Evolutionary conservation across 345 rosid genomes (phyloP), one percentile per base, ranked within the genome.

Genomic region (Noccaea caerulescens): DNA sequence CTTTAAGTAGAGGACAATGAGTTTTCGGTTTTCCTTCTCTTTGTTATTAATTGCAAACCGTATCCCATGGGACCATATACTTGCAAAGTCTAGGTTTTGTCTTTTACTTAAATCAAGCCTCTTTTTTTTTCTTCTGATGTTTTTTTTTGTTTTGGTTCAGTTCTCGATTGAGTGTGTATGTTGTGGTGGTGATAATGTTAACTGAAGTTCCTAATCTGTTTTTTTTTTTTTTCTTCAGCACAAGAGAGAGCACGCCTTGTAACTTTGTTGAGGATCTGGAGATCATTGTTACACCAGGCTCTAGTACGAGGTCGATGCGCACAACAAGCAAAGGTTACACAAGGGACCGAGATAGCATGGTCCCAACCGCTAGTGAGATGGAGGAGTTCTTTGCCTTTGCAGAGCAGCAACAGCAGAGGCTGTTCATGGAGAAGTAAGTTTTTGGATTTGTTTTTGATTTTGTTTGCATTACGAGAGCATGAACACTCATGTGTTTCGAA

Each of bases 301-400:
- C 86, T 33, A 84, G 83, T 66, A 87, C 88, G 1, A 78, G 83
- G 54, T 75, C 9, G 14, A 45, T 47, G 32, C 37, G 23, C 2
- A 73, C 76, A 68, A 58, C 77, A 20, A 47, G 69, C 36, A 60
- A 72, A 23, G 58, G 72, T 61, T 62, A 72, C 57, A 66, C 76
- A 68, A 76, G 80, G 69, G 75, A 20, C 14, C 46, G 14, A 63
- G 78, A 69, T 68, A 64, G 56, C 10, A 70, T 42, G 27, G 79
- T 81, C 50, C 88, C 87, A 0, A 78, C 82, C 12, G 4, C 77
- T 12, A 63, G 58, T 8, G 95, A 91, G 80, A 59, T 91, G 71
- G 97, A 85, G 52, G 95, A 87, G 66, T 88, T 88, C 66, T 88
- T 91, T 76, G 82, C 85, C 38, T 64, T n/a, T 72, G 84, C 81